These are phyloP conservation scores for Linderina pennispora DNA, from an alignment of 192 early-diverging fungal species.

Conservation along the genomic window DNA sequence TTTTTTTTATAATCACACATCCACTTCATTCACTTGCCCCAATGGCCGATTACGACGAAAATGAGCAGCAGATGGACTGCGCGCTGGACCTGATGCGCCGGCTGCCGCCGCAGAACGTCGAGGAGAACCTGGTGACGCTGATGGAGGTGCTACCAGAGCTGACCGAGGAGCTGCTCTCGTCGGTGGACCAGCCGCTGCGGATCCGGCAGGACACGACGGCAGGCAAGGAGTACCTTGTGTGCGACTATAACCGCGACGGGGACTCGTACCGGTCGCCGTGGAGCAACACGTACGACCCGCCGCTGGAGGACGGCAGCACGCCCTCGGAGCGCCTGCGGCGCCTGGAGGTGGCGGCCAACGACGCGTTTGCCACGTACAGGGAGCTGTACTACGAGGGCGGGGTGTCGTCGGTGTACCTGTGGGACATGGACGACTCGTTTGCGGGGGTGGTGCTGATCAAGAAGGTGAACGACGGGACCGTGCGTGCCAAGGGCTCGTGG, in stretches of 20 bases:
- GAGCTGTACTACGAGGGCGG: constrained; percentile 92
- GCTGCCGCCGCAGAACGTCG: constrained; percentile 86
- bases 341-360: constrained; percentile 88
- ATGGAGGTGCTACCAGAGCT: constrained; percentile 77
- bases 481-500: constrained; percentile 86
- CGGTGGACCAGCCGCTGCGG: constrained; percentile 91
- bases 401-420: constrained; percentile 94
- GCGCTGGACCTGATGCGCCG: constrained; percentile 97
- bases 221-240: constrained; percentile 81
- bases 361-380: constrained; percentile 93
- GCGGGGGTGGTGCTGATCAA: constrained; percentile 94
- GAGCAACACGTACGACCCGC: constrained; percentile 93
- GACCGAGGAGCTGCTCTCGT: constrained; percentile 84
- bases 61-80: constrained; percentile 72
- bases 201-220: constrained; percentile 59
- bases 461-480: constrained; percentile 75
- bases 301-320: constrained; percentile 65
- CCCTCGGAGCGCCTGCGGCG: constrained; percentile 79
- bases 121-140: constrained; percentile 79
- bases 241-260: constrained; percentile 96
- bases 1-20: too few species aligned
- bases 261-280: constrained; percentile 95
- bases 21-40: not conserved
- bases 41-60: constrained; percentile 43
- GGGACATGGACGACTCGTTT: constrained; percentile 85